These are phyloP conservation scores for Colletotrichum australisinense DNA, from an alignment of 2,329 filamentous ascomycete species.

Conservation along the genomic window DNA sequence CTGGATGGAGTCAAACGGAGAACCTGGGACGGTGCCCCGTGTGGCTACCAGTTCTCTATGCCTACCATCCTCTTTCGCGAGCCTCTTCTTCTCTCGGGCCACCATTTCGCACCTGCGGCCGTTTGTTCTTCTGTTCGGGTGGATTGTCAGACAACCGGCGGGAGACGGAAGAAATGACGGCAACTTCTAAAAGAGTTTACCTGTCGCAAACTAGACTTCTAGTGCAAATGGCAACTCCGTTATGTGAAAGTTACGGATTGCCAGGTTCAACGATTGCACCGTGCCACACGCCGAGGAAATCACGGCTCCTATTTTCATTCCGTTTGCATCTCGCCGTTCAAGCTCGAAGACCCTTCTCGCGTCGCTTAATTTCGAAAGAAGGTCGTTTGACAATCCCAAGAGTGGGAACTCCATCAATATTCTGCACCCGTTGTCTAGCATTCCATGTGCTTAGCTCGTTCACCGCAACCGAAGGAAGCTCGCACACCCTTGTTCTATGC, in stretches of 20 bases:
- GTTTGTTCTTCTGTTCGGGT: neutral
- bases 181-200: neutral
- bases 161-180: neutral
- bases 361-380: neutral
- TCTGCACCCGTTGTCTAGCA: neutral
- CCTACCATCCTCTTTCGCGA: neutral
- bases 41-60: neutral
- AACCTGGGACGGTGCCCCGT: constrained; percentile 1
- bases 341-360: neutral
- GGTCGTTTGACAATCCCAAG: neutral
- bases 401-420: neutral
- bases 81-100: neutral
- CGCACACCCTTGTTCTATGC: neutral
- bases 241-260: neutral
- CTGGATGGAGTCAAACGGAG: constrained; percentile 13
- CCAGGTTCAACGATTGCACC: neutral
- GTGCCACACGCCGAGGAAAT: neutral
- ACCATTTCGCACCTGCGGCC: neutral
- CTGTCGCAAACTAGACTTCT: neutral
- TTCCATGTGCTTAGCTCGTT: neutral
- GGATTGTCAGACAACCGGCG: too few relatives aligned
- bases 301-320: neutral
- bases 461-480: constrained; percentile 10
- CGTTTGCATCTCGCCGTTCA: neutral
- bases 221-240: neutral